Base-by-base conservation (phyloP, 345 rosid species). In the Cardamine occulta region DNA sequence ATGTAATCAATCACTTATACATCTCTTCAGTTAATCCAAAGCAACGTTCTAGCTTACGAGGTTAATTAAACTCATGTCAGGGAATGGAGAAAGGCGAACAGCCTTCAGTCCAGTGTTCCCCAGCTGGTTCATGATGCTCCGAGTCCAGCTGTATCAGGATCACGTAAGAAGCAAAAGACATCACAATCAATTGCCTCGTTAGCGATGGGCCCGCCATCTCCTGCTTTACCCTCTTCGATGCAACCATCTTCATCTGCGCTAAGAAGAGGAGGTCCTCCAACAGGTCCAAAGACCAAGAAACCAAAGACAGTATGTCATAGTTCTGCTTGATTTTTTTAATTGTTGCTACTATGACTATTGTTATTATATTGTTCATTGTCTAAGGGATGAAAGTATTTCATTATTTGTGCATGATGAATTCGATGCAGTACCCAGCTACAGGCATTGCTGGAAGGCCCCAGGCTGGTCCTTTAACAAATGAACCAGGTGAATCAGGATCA, bases 11-110 rank as follows among this genome's bases (percentile, higher is more conserved):
- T 60, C 0, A 5, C 74, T 62, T 3, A 34, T 7, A 51, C 4
- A 59, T 72, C 5, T 24, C 26, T 60, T 49, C 62, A 53, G 3
- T 31, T 10, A 40, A 19, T 17, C 21, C 19, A 35, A 63, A 42
- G 19, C 13, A 34, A 59, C 52, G 15, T 60, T 26, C 3, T 73
- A 67, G 53, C 58, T 48, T 28, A 68, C 21, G 12, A 48, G 21
- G 63, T 69, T 63, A 14, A 73, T 21, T 19, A 21, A 8, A 55
- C 49, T 17, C 44, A 66, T 74, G 73, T 47, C 58, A 94, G 98
- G 86, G 98, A 91, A 76, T 94, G 98, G 98, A 90, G 98, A 85
- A 90, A 87, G 82, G 83, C 73, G 45, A 83, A 78, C 73, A 96
- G 85, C 60, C 72, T 82, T 72, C 98, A 85, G 68, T 78, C 91